phyloP scores from a whole-genome alignment of 2,329 filamentous ascomycete species.

The Teratosphaeria destructans region DNA sequence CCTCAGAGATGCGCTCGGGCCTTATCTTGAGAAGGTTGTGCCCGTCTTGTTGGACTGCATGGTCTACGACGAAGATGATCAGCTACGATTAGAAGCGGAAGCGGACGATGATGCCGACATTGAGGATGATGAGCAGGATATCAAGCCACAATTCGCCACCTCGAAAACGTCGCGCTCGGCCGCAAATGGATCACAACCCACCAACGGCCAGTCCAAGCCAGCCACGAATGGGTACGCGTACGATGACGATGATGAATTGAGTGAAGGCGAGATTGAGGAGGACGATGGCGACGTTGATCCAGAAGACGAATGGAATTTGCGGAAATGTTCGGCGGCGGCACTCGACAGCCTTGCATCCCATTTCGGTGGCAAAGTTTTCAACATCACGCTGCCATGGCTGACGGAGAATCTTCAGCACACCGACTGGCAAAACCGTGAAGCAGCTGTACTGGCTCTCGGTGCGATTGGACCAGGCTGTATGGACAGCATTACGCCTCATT shows the following conservation, averaged over 20 bases:
- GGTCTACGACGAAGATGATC: slow-evolving; percentile 93
- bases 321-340: slow-evolving; percentile 93
- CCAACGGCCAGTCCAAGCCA: slow-evolving; percentile 43
- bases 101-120: slow-evolving; percentile 74
- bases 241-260: slow-evolving; percentile 67
- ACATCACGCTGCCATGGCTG: slow-evolving; percentile 83
- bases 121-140: slow-evolving; percentile 81
- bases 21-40: slow-evolving; percentile 73
- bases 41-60: slow-evolving; percentile 87
- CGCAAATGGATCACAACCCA: slow-evolving; percentile 43
- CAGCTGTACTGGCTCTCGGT: slow-evolving; percentile 84
- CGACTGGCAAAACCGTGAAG: slow-evolving; percentile 88
- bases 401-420: slow-evolving; percentile 77
- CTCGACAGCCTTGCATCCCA: slow-evolving; percentile 88
- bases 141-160: slow-evolving; percentile 86
- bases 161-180: slow-evolving; percentile 36
- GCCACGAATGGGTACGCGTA: slow-evolving; percentile 23
- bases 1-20: slow-evolving; percentile 64
- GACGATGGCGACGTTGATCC: slow-evolving; percentile 61
- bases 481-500: slow-evolving; percentile 76
- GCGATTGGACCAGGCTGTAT: slow-evolving; percentile 94
- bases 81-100: slow-evolving; percentile 70
- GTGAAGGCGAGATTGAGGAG: slow-evolving; percentile 73
- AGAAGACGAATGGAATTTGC: slow-evolving; percentile 87
- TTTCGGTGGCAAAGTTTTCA: slow-evolving; percentile 79